phyloP scores from a whole-genome alignment of 148 eudicot genomes.

The Chenopodium album region DNA sequence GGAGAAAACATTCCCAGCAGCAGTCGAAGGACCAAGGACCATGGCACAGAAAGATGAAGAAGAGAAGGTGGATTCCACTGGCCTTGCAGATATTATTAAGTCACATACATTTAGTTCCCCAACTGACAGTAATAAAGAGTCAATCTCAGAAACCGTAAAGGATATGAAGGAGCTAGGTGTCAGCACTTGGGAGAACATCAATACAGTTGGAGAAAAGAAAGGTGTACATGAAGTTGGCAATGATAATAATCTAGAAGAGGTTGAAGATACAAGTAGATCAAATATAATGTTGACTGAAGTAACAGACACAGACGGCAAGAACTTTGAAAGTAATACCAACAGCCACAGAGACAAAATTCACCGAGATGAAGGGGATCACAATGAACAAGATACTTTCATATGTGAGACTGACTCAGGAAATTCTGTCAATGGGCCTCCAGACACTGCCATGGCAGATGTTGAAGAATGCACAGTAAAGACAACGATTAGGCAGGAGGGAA shows the following conservation, averaged over 20 bases:
- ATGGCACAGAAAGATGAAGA: not conserved
- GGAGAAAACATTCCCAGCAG: not conserved
- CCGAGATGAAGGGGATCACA: not conserved
- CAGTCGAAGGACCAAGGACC: not conserved
- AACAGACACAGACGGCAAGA: not conserved
- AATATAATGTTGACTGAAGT: slow-evolving; percentile 7
- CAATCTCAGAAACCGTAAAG: not conserved
- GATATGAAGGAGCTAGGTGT: not conserved
- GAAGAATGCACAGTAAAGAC: not conserved
- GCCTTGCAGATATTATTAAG: not conserved
- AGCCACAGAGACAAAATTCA: not conserved
- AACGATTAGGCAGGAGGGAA: not conserved
- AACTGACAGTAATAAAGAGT: slow-evolving; percentile 2
- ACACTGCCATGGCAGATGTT: not conserved
- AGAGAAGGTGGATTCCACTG: not conserved
- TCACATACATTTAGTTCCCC: not conserved
- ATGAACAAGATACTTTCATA: not conserved
- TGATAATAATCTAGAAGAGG: slow-evolving; percentile 8
- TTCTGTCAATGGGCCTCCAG: not conserved
- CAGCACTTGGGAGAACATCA: not conserved
- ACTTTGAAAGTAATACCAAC: not conserved
- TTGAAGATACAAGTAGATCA: slow-evolving; percentile 12
- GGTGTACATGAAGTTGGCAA: slow-evolving; percentile 7
- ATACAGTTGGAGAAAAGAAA: slow-evolving; percentile 11
- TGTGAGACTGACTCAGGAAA: not conserved